phyloP scores from a whole-genome alignment of 2,329 filamentous ascomycete species.

The Podosphaera fusca region DNA sequence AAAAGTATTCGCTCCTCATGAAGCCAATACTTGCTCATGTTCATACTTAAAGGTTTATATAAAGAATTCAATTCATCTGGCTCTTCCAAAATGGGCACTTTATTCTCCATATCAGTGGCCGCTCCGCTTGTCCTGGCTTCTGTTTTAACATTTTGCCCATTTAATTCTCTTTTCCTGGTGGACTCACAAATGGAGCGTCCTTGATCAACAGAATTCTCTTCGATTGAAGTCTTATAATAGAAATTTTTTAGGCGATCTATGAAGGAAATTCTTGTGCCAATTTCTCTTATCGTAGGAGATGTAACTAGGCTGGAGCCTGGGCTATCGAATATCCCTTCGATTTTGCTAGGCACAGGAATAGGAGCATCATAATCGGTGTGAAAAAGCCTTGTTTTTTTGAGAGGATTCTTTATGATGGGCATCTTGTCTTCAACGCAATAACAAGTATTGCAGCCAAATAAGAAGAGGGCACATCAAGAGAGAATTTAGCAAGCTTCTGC shows the following conservation, averaged over 20 bases:
- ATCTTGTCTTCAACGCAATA: constrained; percentile 4
- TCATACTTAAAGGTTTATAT: constrained; percentile 16
- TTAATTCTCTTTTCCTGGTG: constrained; percentile 6
- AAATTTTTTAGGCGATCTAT: too few species aligned
- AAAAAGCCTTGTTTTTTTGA: constrained; percentile 10
- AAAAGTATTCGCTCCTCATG: constrained; percentile 13
- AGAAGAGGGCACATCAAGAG: background rate
- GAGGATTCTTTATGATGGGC: constrained; percentile 14
- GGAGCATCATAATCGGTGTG: constrained; percentile 1
- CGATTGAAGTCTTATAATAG: too few species aligned
- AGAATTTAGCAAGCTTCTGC: background rate
- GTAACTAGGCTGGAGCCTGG: too few species aligned
- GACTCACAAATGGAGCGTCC: background rate
- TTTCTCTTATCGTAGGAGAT: too few species aligned
- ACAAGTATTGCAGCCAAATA: too few species aligned
- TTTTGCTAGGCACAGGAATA: constrained; percentile 5
- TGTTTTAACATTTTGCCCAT: constrained; percentile 8
- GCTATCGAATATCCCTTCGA: constrained; percentile 2
- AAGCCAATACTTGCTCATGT: constrained; percentile 15
- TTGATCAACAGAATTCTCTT: too few species aligned
- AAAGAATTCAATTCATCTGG: constrained; percentile 12
- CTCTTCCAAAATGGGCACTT: constrained; percentile 12
- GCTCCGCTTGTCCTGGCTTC: constrained; percentile 11
- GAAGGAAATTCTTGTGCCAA: too few species aligned
- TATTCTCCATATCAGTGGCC: constrained; percentile 13